A percentile compares a stretch with the other conserved stretches of the same genome.
Evolutionary conservation across 2,329 filamentous ascomycete species (phyloP).

Genomic region (Arthrobotrys musiformis): DNA sequence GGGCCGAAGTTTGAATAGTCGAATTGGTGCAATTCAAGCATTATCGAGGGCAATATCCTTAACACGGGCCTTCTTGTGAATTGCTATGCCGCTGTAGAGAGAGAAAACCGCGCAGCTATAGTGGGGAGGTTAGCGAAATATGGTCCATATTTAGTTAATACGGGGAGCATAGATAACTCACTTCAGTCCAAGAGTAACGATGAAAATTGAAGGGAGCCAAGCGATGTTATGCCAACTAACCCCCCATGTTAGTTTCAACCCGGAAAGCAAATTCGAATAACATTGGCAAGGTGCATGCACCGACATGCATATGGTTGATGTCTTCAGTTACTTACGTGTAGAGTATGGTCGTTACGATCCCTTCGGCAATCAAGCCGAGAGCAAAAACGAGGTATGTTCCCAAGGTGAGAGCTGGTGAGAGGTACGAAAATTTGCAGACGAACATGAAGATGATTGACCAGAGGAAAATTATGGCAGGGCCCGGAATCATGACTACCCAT

Average conservation of each 20-base stretch:
- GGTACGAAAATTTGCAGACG: conserved; percentile 11
- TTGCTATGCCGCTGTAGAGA: conserved; percentile 1
- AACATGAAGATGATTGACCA: conserved; percentile 19
- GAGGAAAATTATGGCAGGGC: conserved; percentile 13
- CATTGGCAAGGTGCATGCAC: too few species aligned
- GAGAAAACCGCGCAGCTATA: conserved; percentile 27
- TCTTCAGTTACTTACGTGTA: conserved; percentile 25
- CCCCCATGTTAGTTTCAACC: not conserved
- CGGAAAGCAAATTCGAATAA: too few species aligned
- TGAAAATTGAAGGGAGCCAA: conserved; percentile 44
- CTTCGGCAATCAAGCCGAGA: conserved; percentile 24
- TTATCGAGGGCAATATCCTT: conserved; percentile 24
- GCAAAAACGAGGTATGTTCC: conserved; percentile 7
- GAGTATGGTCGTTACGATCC: conserved; percentile 4
- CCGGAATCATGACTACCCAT: conserved; percentile 45
- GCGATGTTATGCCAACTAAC: conserved; percentile 39
- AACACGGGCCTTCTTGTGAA: conserved; percentile 14
- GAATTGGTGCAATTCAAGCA: not conserved
- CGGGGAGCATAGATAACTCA: conserved; percentile 8
- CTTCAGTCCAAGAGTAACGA: conserved; percentile 31
- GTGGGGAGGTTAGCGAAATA: not conserved
- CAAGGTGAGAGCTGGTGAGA: conserved; percentile 13
- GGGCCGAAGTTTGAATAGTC: too few species aligned
- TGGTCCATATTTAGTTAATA: not conserved
- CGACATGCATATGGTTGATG: too few species aligned